Conservation (phyloP, 2,329 filamentous ascomycete genomes). For the Colletotrichum limetticola region DNA sequence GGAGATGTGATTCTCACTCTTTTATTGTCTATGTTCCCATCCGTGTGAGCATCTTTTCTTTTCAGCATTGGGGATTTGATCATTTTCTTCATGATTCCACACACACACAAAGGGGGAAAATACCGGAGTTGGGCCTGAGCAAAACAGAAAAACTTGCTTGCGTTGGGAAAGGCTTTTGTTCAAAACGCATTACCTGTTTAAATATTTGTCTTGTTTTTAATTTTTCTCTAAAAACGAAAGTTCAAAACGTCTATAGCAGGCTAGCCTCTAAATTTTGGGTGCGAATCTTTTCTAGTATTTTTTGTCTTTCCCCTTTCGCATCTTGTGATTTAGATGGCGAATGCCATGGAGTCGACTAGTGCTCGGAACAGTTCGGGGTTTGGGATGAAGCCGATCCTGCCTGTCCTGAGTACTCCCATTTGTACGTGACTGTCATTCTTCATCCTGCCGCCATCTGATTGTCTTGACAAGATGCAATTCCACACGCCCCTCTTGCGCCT, state of each 20-base stretch:
- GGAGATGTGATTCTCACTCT: rapidly evolving
- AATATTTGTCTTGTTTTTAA: not conserved
- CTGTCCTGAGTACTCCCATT: not conserved
- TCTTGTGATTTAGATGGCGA: not conserved
- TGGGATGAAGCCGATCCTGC: not conserved
- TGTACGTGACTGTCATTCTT: not conserved
- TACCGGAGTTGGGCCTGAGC: constrained; percentile 1
- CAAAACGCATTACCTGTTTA: not conserved
- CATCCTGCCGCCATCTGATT: not conserved
- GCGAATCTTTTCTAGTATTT: not conserved
- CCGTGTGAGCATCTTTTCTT: not conserved
- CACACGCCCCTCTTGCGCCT: constrained; percentile 19
- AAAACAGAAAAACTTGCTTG: not conserved
- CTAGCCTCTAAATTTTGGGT: not conserved
- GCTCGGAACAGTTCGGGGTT: not conserved
- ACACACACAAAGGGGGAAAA: not conserved
- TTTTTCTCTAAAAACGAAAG: not conserved
- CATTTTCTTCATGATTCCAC: constrained; percentile 2
- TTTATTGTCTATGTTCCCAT: not conserved
- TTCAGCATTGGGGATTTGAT: not conserved
- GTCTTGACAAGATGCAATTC: not conserved
- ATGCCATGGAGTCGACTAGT: not conserved
- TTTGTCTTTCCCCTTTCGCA: too few relatives aligned
- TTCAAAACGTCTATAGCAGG: not conserved
- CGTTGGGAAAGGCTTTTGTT: not conserved